Base-by-base conservation (phyloP, 202 grass and related monocot species). In the Carex sylvatica region DNA sequence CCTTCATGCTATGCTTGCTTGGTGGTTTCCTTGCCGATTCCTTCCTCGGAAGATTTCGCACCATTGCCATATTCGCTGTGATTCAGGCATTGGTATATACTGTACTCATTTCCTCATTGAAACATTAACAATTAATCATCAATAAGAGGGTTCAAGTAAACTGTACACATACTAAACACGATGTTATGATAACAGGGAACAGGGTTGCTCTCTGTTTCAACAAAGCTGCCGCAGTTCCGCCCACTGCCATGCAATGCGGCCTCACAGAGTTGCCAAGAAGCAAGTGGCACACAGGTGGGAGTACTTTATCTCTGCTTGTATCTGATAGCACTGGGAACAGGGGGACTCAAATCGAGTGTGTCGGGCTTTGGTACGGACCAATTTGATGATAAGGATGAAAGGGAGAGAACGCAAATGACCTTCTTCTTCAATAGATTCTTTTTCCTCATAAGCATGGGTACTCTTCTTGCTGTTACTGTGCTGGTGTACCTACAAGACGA, bases 301-400 rank as follows among this genome's bases (percentile, higher is more conserved):
- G 75, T 95, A 0, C 78, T 98, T 2, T 98, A 98, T 77, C 36
- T 85, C 35, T 91, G 92, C 60, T 86, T 98, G 12, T 98, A 93
- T 79, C 84, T 95, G 44, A 98, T 93, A 68, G 95, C 95, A 15
- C 79, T 98, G 0, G 95, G 95, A 49, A 98, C 95, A 15, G 95
- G 95, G 4, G 95, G 92, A 0, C 87, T 98, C 75, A 98, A 98
- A 86, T 98, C 95, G 4, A 98, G 95, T 66, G 92, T 98, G 4
- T 98, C 95, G 1, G 95, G 95, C 5, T 98, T 98, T n/a, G 90
- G 95, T 35, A 94, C 95, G 14, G 92, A 98, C 83, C 95, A 98
- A 86, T 98, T 98, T 68, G 90, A 98, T 74, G 88, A 94, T 10
- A 85, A 87, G 8, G 92, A 98, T 53, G 85, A 72, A 0, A 84